These are phyloP conservation scores for Penicillium decumbens DNA, from an alignment of 2,329 filamentous ascomycete genomes.

Conservation along the genomic window DNA sequence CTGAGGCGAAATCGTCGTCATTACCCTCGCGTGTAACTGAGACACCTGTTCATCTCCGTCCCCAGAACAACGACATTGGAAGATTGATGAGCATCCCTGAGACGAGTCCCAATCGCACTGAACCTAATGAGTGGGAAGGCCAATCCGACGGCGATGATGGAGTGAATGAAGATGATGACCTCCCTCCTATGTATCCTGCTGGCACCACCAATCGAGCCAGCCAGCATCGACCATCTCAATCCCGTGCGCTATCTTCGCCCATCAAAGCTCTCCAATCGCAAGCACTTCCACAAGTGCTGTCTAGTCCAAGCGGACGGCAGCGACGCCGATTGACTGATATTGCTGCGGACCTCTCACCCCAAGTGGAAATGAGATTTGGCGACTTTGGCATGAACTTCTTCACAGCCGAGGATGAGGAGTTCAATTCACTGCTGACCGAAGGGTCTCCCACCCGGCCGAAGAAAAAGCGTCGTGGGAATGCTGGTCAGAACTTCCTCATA, in stretches of 20 bases:
- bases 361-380: constrained; percentile 27
- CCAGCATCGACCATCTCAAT: constrained; percentile 19
- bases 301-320: constrained; percentile 38
- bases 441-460: constrained; percentile 32
- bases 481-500: constrained; percentile 28
- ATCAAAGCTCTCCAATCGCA: constrained; percentile 25
- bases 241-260: constrained; percentile 24
- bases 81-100: constrained; percentile 37
- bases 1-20: constrained; percentile 32
- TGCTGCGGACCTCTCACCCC: constrained; percentile 41
- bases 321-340: constrained; percentile 41
- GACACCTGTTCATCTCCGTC: constrained; percentile 34
- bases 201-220: constrained; percentile 11
- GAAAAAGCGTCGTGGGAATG: constrained; percentile 37
- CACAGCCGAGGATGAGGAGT: constrained; percentile 39
- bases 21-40: constrained; percentile 40
- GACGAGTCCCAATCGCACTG: constrained; percentile 33
- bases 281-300: constrained; percentile 27
- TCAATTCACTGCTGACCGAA: constrained; percentile 30
- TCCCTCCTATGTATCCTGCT: constrained; percentile 31
- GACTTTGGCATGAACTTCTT: constrained; percentile 38
- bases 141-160: constrained; percentile 23
- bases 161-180: constrained; percentile 36
- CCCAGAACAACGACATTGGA: constrained; percentile 24
- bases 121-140: constrained; percentile 21